Base-by-base conservation (phyloP, 2,329 filamentous ascomycete genomes). In the Paecilomyces niveus region DNA sequence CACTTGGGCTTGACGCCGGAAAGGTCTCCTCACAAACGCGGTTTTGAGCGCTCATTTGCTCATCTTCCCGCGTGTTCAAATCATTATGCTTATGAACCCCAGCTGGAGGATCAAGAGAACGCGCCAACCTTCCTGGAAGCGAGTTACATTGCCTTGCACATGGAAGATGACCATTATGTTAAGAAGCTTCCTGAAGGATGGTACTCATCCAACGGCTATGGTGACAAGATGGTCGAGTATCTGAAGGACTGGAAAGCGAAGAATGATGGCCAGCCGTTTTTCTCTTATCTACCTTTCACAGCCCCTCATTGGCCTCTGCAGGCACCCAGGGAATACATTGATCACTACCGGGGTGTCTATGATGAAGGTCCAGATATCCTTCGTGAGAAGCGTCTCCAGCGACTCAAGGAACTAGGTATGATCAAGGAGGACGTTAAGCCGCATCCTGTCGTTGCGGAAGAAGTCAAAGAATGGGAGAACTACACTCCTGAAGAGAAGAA, bases 281-380 rank as follows among this genome's bases (percentile, higher is more conserved):
- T 86, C 64, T 83, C 73, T 1, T 86, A 85, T 65, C 73, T 84
- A 2, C 83, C 84, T 1, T 87, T 85, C 67, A 84, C 83, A 0
- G 84, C 84, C 0, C 84, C 84, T 1, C 84, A 87, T 62, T 87
- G 84, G 84, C 84, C 84, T 1, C 70, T 87, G 6, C 84, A 87
- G 63, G 83, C 83, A 0, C 83, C 83, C 0, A 71, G 76, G 55
- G 78, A 84, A 59, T 80, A 81, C 57, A 79, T 83, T 51, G 74
- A 78, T 18, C 82, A 84, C 62, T 87, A 86, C 68, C 77, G 76
- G 13, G 83, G 84, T 18, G 72, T 83, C 0, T 87, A 87, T 64
- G 80, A 85, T 54, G 82, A 84, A 3, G 85, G 85, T 0, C 84
- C 85, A 0, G 81, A 85, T 21, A 81, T 75, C 0, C 75, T 87